Evolutionary conservation across 345 rosid species (phyloP), one percentile per base, ranked within the genome.

Genomic region (Microthlaspi erraticum): DNA sequence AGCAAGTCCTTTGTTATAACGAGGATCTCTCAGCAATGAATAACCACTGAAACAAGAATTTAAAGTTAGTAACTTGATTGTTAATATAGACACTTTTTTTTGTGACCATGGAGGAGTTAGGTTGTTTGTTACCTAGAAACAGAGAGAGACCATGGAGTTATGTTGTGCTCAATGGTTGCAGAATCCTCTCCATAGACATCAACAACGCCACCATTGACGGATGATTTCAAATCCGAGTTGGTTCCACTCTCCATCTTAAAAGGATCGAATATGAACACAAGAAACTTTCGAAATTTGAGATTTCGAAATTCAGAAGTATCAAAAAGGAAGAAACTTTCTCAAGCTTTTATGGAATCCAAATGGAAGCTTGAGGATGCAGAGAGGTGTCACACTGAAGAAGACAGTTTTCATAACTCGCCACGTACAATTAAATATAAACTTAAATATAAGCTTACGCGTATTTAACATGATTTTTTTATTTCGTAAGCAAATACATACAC

Each of bases 131-230:
- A 77, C 97, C 96, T 90, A 49, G 97, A 93, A 53, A 93, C 89
- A 31, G 93, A 85, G 81, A 72, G 77, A 48, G 96, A 83, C 98
- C 98, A 93, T 13, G 97, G 97, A 42, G 97, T 90, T 79, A 90
- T 77, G 33, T 77, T 85, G 78, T 88, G 97, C 20, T 92, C 95
- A 80, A 82, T 80, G 20, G 91, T 85, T 78, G 97, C 93, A 39
- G 80, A 36, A 83, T 92, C 97, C 83, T 90, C 97, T 20, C 90
- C 95, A 52, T 87, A 87, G 20, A 84, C 86, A 63, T 93, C 91
- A 78, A 80, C 91, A 55, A 82, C 91, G 41, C 97, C 92, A 11
- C 93, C 97, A 33, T 76, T 79, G 2, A 81, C 82, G 14, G 83
- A 61, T 52, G 90, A 76, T 66, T 78, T 83, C 60, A 90, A 81